Base-by-base conservation (phyloP, 2,329 filamentous ascomycete genomes). In the Fusarium sp. region DNA sequence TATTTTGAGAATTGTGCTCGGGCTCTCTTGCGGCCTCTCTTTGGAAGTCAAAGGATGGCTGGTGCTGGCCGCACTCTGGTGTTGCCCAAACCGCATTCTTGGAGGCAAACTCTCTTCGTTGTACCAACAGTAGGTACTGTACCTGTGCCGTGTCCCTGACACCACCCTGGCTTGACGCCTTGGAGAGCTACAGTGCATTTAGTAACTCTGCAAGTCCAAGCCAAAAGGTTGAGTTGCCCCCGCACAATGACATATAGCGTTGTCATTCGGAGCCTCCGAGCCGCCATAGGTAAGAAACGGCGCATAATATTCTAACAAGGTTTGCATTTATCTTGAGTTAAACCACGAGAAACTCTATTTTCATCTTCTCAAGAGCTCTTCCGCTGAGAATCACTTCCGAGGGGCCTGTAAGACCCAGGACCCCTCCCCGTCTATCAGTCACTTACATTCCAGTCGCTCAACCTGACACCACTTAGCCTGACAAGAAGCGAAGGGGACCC, bases 371-470 rank as follows among this genome's bases (percentile, higher is more conserved):
- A 47, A 57, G 50, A 48, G 37, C 54, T 58, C 52, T 24, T 39
- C 37, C 29, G 38, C 57, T 62, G 43, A 58, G 50, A 43, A 61
- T 44, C 57, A 61, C 44, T 16, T 24, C 48, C 38, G n/a, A 24
- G 20, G 38, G 26, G 37, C 31, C 57, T 49, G 52, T 53, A 44
- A 59, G 42, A 38, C 47, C 37, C 31, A 61, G 37, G 61, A 31
- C 41, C 47, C 60, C 29, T 65, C 65, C 31, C 29, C 6, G 26
- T 68, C 62, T 49, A 69, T 69, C 66, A 69, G 57, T 56, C 57
- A 68, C 28, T 68, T 59, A 41, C 67, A 69, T 69, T 69, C 67
- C 67, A 69, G 66, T 64, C 60, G n/a, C 24, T 26, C 33, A 35
- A 35, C 16, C 33, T n/a, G 15, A 35, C 6, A n/a, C 33, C 33